Evolutionary conservation across 768 basidiomycete species (phyloP).

Genomic region (Zangia roseola): DNA sequence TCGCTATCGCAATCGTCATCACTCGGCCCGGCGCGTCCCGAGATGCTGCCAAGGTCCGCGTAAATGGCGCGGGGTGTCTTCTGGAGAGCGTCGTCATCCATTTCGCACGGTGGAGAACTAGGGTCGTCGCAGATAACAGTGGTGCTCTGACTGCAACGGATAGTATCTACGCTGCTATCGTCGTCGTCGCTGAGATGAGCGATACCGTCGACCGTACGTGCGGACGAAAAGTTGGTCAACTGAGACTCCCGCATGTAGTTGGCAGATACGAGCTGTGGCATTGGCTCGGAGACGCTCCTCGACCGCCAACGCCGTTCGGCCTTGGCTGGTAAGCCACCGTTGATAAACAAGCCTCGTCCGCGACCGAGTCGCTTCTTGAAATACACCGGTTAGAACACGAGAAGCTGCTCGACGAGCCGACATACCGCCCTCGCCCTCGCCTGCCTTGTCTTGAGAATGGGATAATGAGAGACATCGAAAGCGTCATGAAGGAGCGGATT

Average conservation of each 20-base stretch:
- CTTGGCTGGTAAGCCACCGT: neutral
- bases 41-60: neutral
- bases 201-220: slow-evolving; percentile 12
- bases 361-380: neutral
- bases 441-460: slow-evolving; percentile 2
- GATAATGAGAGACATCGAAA: slow-evolving; percentile 18
- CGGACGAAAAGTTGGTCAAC: slow-evolving; percentile 10
- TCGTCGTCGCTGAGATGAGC: slow-evolving; percentile 2
- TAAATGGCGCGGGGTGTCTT: neutral
- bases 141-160: slow-evolving; percentile 2
- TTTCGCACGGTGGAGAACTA: neutral
- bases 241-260: slow-evolving; percentile 17
- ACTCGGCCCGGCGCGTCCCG: neutral
- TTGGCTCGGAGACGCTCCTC: slow-evolving; percentile 26
- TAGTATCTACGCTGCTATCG: neutral
- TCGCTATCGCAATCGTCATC: slow-evolving; percentile 7
- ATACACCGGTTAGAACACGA: neutral
- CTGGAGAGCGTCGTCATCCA: neutral
- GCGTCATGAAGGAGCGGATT: slow-evolving; percentile 19
- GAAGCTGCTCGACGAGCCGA: neutral
- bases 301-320: neutral
- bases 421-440: neutral
- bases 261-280: slow-evolving; percentile 20
- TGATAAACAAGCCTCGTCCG: slow-evolving; percentile 1
- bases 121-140: neutral